phyloP scores from a whole-genome alignment of 306 rosid genomes.

The Delonix regia region DNA sequence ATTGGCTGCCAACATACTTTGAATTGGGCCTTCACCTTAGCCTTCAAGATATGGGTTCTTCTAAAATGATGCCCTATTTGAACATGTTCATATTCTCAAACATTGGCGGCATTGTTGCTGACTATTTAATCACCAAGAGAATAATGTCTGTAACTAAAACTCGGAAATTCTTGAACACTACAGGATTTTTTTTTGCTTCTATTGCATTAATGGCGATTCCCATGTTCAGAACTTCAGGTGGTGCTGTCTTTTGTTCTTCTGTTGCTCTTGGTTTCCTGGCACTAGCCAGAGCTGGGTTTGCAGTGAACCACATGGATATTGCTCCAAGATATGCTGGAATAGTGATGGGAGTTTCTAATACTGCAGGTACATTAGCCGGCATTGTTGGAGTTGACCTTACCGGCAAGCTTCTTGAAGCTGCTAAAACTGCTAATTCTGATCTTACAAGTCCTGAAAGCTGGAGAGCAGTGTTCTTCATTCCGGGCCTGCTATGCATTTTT shows the following conservation, averaged over 20 bases:
- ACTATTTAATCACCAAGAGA: constrained; percentile 74
- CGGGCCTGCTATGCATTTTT: constrained; percentile 82
- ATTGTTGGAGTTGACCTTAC: constrained; percentile 89
- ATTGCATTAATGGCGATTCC: constrained; percentile 80
- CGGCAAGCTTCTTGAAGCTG: constrained; percentile 90
- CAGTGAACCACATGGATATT: constrained; percentile 96
- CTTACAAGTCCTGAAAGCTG: constrained; percentile 92
- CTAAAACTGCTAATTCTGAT: constrained; percentile 65
- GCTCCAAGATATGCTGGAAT: constrained; percentile 98
- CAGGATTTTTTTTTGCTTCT: constrained; percentile 85
- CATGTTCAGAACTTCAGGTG: constrained; percentile 76
- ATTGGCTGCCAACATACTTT: constrained; percentile 97
- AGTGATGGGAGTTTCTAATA: constrained; percentile 96
- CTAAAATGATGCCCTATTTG: constrained; percentile 93
- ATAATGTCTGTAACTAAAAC: constrained; percentile 77
- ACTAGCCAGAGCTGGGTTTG: constrained; percentile 95
- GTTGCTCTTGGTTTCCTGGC: constrained; percentile 98
- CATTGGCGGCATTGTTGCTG: constrained; percentile 90
- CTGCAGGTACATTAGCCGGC: constrained; percentile 96
- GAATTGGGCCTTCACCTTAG: constrained; percentile 92
- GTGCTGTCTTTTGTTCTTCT: constrained; percentile 94
- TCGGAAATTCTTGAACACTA: constrained; percentile 80
- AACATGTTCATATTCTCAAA: constrained; percentile 96
- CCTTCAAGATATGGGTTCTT: constrained; percentile 99
- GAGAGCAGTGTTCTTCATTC: constrained; percentile 79